Evolutionary conservation across 495 filamentous ascomycete genomes (phyloP).

Genomic region (Neurospora sublineolata): DNA sequence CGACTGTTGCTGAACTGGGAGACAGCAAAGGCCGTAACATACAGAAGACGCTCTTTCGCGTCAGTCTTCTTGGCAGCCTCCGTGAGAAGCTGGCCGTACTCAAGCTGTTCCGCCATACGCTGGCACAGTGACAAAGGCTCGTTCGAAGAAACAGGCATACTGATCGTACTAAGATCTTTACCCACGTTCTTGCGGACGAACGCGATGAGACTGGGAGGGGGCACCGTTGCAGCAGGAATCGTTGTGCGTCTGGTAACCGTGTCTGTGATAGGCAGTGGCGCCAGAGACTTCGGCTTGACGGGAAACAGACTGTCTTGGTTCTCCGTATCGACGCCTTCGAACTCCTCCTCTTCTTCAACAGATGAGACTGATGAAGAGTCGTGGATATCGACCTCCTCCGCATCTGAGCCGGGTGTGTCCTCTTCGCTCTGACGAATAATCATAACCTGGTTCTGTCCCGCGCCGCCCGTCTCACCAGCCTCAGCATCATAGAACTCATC

Average conservation of each 20-base stretch:
- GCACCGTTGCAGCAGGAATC: slow-evolving; percentile 57
- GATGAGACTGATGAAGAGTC: slow-evolving; percentile 52
- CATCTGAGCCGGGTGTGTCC: slow-evolving; percentile 36
- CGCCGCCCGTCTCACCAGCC: slow-evolving; percentile 49
- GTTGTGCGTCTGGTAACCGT: slow-evolving; percentile 55
- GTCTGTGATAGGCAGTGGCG: slow-evolving; percentile 62
- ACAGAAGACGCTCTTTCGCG: slow-evolving; percentile 59
- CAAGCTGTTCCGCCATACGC: slow-evolving; percentile 74
- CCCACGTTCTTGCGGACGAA: slow-evolving; percentile 96
- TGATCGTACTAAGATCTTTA: slow-evolving; percentile 89
- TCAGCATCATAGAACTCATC: slow-evolving; percentile 94
- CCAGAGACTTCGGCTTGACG: slow-evolving; percentile 56
- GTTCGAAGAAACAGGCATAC: slow-evolving; percentile 94
- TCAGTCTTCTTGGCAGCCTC: slow-evolving; percentile 49
- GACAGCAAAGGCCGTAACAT: slow-evolving; percentile 82
- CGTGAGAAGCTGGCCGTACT: slow-evolving; percentile 80
- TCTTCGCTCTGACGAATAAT: slow-evolving; percentile 59
- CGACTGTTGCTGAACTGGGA: slow-evolving; percentile 68
- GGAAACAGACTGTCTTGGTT: slow-evolving; percentile 48
- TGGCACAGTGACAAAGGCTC: slow-evolving; percentile 85
- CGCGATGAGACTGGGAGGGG: slow-evolving; percentile 80
- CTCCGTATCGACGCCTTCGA: slow-evolving; percentile 24
- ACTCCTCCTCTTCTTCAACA: slow-evolving; percentile 40
- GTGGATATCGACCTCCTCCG: slow-evolving; percentile 45
- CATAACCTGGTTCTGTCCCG: slow-evolving; percentile 46